Base-by-base conservation (phyloP, 441 rosid genomes). In the Eruca vesicaria region DNA sequence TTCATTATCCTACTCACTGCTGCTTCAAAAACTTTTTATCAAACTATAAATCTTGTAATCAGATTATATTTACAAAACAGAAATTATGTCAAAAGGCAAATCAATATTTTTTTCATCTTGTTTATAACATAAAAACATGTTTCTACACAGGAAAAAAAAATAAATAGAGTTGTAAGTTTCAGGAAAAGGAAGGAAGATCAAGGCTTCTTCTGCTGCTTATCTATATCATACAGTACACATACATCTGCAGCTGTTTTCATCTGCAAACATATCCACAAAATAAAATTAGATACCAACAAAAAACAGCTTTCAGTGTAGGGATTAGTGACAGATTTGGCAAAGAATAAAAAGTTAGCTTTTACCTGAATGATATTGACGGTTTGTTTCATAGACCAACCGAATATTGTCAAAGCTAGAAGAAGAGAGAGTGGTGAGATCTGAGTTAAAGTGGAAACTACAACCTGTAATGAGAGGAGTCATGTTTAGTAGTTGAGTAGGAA, bases 161-260 rank as follows among this genome's bases (percentile, higher is more conserved):
- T 36, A 41, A 41, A 8, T 50, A 50, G 56, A 32, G 66, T 64
- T 57, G 19, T 60, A 63, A 36, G 62, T 64, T n/a, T 57, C 9
- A 63, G 38, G n/a, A 6, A 56, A 29, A 43, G 53, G 10, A 48
- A 48, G 58, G 16, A 48, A 48, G 26, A 71, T 72, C 68, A 90
- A 29, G 80, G 79, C 73, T 81, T 84, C 78, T 52, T 52, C 58
- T 80, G 91, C 83, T 90, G 91, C 81, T 81, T 91, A 80, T 87
- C 87, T 60, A 86, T 87, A 78, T 93, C 99, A 68, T 86, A 81
- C 69, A 91, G 88, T 74, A 93, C 97, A 71, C 98, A 93, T 8
- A 83, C 72, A 35, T 94, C 99, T 4, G 99, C 97, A 7, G 99
- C 99, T 0, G 98, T 93, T 89, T 93, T 95, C 94, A 93, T 82